Base-by-base conservation (phyloP, 2,329 filamentous ascomycete genomes). In the Nectriaceae sp. region DNA sequence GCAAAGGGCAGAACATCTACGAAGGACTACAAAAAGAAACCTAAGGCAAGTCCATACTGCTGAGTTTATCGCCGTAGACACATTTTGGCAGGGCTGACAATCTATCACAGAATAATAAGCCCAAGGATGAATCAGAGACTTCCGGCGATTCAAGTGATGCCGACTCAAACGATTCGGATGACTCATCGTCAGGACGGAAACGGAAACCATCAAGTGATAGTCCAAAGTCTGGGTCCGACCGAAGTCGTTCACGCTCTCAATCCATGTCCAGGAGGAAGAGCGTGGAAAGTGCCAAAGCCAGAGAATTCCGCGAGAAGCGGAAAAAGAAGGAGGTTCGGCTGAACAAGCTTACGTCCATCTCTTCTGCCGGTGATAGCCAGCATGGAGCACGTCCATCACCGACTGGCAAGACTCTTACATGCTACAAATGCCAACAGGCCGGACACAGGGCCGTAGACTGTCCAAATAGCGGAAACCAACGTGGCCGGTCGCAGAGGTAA, bases 251-350 rank as follows among this genome's bases (percentile, higher is more conserved):
- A 44, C 63, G 59, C 18, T 71, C 67, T 35, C 63, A 61, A 33
- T 70, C 68, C 22, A 63, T 53, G 21, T 50, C 65, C 21, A 61
- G 63, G 40, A 60, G 63, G 39, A 57, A 56, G 22, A 60, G 41
- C 42, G 18, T 51, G 11, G 65, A 70, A 50, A 61, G 49, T 35
- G 21, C 41, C 24, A 69, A 64, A 29, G 69, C 70, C 5, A 73
- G 76, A 54, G 74, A 82, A 55, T 66, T 85, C 16, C 78, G 81
- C 6, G 79, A 82, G 36, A 77, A 79, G 62, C 74, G 83, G 38
- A 78, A 81, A 59, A 83, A 83, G 65, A 87, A 85, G 65, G 82
- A 87, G 46, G 75, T 89, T 43, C 85, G 85, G 52, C 69, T 90
- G 47, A 86, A 86, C 61, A 75, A 75, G 20, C 64, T 85, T 47